Evolutionary conservation across 352 stramenopile genomes (phyloP).

Genomic region (Pythium phragmitis): DNA sequence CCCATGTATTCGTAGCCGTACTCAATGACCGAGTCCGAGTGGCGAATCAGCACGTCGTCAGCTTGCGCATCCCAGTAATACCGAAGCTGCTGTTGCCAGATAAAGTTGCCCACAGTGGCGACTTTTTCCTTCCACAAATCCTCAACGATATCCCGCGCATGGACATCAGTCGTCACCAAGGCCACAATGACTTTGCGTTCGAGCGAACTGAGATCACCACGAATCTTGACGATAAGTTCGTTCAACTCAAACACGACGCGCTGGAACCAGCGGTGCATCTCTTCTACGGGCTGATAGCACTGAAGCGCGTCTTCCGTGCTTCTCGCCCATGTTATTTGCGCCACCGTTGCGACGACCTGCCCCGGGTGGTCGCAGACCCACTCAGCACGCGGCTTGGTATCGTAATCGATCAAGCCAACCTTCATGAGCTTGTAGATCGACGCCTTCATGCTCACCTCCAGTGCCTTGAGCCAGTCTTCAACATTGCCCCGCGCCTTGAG

Average conservation of each 20-base stretch:
- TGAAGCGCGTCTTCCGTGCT: conserved; percentile 85
- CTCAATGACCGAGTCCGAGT: conserved; percentile 58
- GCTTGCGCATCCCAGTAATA: conserved; percentile 96
- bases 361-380: conserved; percentile 91
- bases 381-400: conserved; percentile 71
- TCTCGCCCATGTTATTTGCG: conserved; percentile 92
- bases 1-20: conserved; percentile 97
- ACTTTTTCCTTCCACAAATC: conserved; percentile 75
- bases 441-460: conserved; percentile 90
- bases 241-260: conserved; percentile 85
- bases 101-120: conserved; percentile 87
- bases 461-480: conserved; percentile 85
- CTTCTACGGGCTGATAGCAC: conserved; percentile 31
- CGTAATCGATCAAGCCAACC: conserved; percentile 89
- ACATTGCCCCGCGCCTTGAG: conserved; percentile 91
- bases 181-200: conserved; percentile 93
- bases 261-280: conserved; percentile 71
- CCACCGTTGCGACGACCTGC: conserved; percentile 92
- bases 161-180: conserved; percentile 92
- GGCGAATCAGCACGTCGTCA: conserved; percentile 88
- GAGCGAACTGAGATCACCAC: conserved; percentile 83
- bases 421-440: conserved; percentile 94
- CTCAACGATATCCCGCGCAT: conserved; percentile 88
- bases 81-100: conserved; percentile 93
- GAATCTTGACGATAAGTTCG: conserved; percentile 92